Base-by-base conservation (phyloP, 2,329 filamentous ascomycete species). In the Teratosphaeria nubilosa region DNA sequence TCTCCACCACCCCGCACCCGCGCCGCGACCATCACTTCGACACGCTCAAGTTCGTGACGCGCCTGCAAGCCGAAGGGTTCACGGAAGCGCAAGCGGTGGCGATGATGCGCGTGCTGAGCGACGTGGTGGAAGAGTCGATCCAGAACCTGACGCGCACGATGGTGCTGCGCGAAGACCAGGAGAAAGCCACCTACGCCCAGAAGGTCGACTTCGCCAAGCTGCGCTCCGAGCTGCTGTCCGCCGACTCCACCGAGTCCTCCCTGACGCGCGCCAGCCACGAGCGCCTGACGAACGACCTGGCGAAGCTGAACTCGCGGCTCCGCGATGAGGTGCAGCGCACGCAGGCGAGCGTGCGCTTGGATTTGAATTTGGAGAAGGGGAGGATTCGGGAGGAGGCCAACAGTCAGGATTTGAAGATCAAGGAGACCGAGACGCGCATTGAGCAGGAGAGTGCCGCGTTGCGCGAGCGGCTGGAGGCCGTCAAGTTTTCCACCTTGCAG, bases 141-240 rank as follows among this genome's bases (percentile, higher is more conserved):
- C 92, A 96, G 73, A 97, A 97, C 74, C 82, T 99, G 54, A 97
- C 92, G 0, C 86, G 92, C 63, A 97, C 92, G 16, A 99, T 99
- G 94, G 94, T 99, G 50, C 83, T 96, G 53, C 90, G 91, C 69
- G 94, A 99, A 76, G 94, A 96, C 76, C 84, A 90, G 62, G 88
- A 90, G 69, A 88, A 89, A 70, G 86, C 88, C 30, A 85, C 82
- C 13, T 86, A 86, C 68, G 86, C 83, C 2, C 84, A 97, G 72
- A 97, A 97, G 74, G 94, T 97, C 63, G 94, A 99, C 76, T 97
- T 99, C 71, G 91, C 92, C 61, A 96, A 97, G 78, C 85, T 97
- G 51, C 90, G 94, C 64, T 95, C 90, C 58, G 94, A 99, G 74
- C 85, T 99, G 24, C 83, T 96, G 24, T 91, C 90, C 5, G 87